phyloP scores from a whole-genome alignment of 2,329 filamentous ascomycete genomes.

The Trematosphaeria pertusa region DNA sequence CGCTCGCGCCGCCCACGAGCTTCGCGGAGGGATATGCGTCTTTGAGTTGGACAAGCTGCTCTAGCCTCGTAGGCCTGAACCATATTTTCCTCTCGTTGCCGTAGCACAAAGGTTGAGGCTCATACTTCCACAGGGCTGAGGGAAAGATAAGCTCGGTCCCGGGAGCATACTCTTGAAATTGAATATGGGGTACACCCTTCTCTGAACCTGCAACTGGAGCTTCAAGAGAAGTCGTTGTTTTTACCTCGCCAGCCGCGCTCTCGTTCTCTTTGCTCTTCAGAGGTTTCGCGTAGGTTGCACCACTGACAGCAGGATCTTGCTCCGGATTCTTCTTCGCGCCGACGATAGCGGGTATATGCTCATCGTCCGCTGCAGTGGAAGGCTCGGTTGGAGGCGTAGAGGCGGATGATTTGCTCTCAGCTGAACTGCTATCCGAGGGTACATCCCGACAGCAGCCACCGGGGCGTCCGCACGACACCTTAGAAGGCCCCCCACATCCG shows the following conservation, averaged over 20 bases:
- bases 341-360: conserved; percentile 32
- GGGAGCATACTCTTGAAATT: conserved; percentile 85
- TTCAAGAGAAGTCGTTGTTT: conserved; percentile 47
- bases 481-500: conserved; percentile 32
- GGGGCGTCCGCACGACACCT: conserved; percentile 44
- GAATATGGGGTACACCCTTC: conserved; percentile 63
- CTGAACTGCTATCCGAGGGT: conserved; percentile 37
- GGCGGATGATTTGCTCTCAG: conserved; percentile 31
- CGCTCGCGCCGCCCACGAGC: conserved; percentile 91
- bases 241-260: conserved; percentile 55
- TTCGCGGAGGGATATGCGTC: conserved; percentile 84
- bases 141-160: conserved; percentile 95
- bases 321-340: conserved; percentile 27
- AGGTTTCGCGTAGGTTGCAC: conserved; percentile 41
- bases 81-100: conserved; percentile 93
- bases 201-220: conserved; percentile 61
- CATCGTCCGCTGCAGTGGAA: conserved; percentile 33
- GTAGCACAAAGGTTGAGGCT: conserved; percentile 80
- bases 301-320: conserved; percentile 33
- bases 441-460: conserved; percentile 48
- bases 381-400: conserved; percentile 41
- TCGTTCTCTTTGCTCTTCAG: conserved; percentile 44
- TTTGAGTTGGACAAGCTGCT: conserved; percentile 90
- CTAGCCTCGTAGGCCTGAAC: conserved; percentile 85
- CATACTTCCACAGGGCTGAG: conserved; percentile 78